Evolutionary conservation across 129 eudicot species (phyloP).

Genomic region (Chrysanthemum seticuspe): DNA sequence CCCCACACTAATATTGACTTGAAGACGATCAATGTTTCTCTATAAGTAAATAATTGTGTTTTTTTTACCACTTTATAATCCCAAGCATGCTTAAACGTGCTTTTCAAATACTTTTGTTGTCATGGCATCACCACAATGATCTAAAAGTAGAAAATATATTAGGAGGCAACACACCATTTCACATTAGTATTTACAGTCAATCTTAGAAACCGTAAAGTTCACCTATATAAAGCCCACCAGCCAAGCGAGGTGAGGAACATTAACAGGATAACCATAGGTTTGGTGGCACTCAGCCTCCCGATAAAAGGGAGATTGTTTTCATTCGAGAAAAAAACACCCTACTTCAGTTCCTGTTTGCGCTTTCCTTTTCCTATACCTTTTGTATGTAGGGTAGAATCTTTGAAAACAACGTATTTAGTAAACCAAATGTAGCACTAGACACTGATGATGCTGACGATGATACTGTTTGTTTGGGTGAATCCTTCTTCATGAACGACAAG

Average conservation of each 20-base stretch:
- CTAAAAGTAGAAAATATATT: constrained; percentile 5
- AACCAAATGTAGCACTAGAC: too few relatives aligned
- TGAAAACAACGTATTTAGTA: too few relatives aligned
- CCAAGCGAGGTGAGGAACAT: constrained; percentile 25
- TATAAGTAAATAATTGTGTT: too few relatives aligned
- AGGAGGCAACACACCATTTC: constrained; percentile 25
- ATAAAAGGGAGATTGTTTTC: constrained; percentile 22
- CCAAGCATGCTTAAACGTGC: too few relatives aligned
- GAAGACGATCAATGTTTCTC: too few relatives aligned
- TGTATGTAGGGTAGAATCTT: constrained; percentile 28
- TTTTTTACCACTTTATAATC: too few relatives aligned
- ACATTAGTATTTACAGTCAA: constrained; percentile 22
- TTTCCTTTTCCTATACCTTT: constrained; percentile 23
- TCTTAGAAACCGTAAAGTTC: constrained; percentile 24
- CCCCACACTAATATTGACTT: too few relatives aligned
- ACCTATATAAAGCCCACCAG: constrained; percentile 26
- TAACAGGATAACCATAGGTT: constrained; percentile 24
- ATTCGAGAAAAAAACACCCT: constrained; percentile 29
- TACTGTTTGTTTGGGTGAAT: too few relatives aligned
- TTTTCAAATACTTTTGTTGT: too few relatives aligned
- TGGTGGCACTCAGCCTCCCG: constrained; percentile 21
- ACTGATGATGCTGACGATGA: too few relatives aligned
- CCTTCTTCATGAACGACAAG: too few relatives aligned
- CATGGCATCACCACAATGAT: too few relatives aligned
- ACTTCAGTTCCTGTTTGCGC: constrained; percentile 25